Evolutionary conservation across 345 rosid genomes (phyloP).

Genomic region (Eucalyptus pauciflora): DNA sequence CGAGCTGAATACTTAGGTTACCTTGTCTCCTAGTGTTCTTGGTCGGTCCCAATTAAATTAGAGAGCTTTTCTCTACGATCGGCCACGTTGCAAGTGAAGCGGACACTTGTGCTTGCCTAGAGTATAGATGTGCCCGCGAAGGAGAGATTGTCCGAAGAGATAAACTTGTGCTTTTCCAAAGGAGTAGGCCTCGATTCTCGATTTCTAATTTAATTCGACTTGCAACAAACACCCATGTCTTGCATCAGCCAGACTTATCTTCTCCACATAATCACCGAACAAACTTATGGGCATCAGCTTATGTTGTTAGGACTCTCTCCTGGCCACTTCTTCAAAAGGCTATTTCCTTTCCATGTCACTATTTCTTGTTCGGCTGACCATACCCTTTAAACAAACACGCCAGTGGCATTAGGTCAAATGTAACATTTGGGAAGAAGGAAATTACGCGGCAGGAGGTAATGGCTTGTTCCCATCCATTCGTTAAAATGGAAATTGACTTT

Average conservation of each 20-base stretch:
- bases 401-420: not conserved
- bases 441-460: rapidly evolving
- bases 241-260: not conserved
- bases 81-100: not conserved
- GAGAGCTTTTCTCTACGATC: not conserved
- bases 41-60: not conserved
- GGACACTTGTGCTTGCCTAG: not conserved
- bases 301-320: not conserved
- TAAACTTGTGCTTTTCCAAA: not conserved
- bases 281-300: not conserved
- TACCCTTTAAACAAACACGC: not conserved
- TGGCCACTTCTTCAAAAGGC: not conserved
- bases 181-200: not conserved
- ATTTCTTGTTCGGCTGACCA: not conserved
- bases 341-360: not conserved
- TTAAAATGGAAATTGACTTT: not conserved
- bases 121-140: not conserved
- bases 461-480: not conserved
- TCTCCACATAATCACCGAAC: not conserved
- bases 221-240: not conserved
- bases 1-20: not conserved
- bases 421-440: not conserved
- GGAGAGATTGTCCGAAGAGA: not conserved
- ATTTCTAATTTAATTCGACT: not conserved
- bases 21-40: not conserved